phyloP scores from a whole-genome alignment of 2,329 filamentous ascomycete species.

The Xylaria sp. region DNA sequence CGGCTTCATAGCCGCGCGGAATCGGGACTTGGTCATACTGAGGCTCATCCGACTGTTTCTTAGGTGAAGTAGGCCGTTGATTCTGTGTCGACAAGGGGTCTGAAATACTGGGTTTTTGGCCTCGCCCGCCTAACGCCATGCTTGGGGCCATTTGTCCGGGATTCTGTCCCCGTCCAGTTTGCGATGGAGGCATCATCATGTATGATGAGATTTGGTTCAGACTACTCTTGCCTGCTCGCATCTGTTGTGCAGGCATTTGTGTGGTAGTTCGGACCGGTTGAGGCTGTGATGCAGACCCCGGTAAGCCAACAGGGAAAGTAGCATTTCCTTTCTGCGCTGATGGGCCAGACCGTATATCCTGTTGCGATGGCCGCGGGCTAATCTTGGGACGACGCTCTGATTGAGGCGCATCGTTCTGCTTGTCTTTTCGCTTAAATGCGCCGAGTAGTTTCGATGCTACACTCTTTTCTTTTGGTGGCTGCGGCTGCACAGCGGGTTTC shows the following conservation, averaged over 20 bases:
- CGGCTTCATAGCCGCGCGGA: constrained; percentile 31
- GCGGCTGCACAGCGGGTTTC: constrained; percentile 17
- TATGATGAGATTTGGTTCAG: constrained; percentile 6
- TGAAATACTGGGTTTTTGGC: constrained; percentile 5
- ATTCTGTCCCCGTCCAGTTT: constrained; percentile 18
- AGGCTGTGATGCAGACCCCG: constrained; percentile 3
- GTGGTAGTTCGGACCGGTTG: constrained; percentile 19
- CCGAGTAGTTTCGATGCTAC: constrained; percentile 28
- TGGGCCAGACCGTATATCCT: constrained; percentile 5
- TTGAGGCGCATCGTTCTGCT: constrained; percentile 15
- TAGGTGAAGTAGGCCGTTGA: constrained; percentile 12
- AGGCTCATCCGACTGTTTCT: constrained; percentile 19
- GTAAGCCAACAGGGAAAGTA: neutral
- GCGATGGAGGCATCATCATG: constrained; percentile 2
- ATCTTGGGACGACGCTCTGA: constrained; percentile 20
- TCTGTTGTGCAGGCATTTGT: constrained; percentile 20
- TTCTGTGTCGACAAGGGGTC: constrained; percentile 13
- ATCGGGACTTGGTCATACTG: constrained; percentile 32
- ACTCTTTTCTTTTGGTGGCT: constrained; percentile 28
- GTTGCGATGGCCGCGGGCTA: constrained; percentile 18
- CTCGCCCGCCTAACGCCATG: constrained; percentile 17
- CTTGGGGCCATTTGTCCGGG: constrained; percentile 17
- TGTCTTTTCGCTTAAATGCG: constrained; percentile 29
- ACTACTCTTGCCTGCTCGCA: constrained; percentile 16
- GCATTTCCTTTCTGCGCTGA: neutral